A percentile compares a stretch with the other conserved stretches of the same genome.
Conservation (phyloP, 2,329 filamentous ascomycete species). For the Myriosclerotinia scirpicola region DNA sequence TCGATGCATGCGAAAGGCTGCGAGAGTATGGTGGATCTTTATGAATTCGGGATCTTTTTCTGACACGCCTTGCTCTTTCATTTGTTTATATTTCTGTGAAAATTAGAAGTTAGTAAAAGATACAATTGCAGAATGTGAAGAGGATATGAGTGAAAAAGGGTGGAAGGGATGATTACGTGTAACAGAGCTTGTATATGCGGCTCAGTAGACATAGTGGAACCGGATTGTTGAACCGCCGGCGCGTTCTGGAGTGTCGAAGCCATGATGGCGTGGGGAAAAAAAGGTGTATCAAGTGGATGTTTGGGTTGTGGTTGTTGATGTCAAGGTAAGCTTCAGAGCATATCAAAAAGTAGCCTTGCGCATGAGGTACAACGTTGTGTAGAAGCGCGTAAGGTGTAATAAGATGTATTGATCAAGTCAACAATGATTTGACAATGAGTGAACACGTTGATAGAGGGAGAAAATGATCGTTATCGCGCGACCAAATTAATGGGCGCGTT, state of each 20-base stretch:
- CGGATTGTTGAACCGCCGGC: slow-evolving; percentile 66
- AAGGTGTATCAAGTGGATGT: slow-evolving; percentile 25
- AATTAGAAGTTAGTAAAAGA: slow-evolving; percentile 26
- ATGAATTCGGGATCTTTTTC: slow-evolving; percentile 83
- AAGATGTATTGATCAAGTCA: slow-evolving; percentile 30
- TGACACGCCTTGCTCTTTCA: slow-evolving; percentile 82
- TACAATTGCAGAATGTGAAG: slow-evolving; percentile 2
- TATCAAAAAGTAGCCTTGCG: slow-evolving; percentile 42
- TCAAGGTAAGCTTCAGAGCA: slow-evolving; percentile 36
- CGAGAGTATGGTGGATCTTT: slow-evolving; percentile 75
- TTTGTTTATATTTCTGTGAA: slow-evolving; percentile 77
- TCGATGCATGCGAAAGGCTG: slow-evolving; percentile 66
- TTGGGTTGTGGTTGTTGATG: slow-evolving; percentile 26
- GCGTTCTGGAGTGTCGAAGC: slow-evolving; percentile 71
- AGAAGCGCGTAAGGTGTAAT: slow-evolving; percentile 25
- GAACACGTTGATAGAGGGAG: slow-evolving; percentile 23
- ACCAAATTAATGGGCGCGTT: slow-evolving; percentile 35
- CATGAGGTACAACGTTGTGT: slow-evolving; percentile 37
- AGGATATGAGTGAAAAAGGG: slow-evolving; percentile 21
- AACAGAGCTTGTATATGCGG: slow-evolving; percentile 72
- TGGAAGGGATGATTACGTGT: slow-evolving; percentile 47
- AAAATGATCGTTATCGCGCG: slow-evolving; percentile 33
- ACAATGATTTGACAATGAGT: slow-evolving; percentile 15
- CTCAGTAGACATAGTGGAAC: slow-evolving; percentile 56
- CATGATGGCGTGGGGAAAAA: slow-evolving; percentile 54